Evolutionary conservation across 2,329 filamentous ascomycete genomes (phyloP), one percentile per base, ranked within the genome.

Genomic region (Ophiostoma ips): DNA sequence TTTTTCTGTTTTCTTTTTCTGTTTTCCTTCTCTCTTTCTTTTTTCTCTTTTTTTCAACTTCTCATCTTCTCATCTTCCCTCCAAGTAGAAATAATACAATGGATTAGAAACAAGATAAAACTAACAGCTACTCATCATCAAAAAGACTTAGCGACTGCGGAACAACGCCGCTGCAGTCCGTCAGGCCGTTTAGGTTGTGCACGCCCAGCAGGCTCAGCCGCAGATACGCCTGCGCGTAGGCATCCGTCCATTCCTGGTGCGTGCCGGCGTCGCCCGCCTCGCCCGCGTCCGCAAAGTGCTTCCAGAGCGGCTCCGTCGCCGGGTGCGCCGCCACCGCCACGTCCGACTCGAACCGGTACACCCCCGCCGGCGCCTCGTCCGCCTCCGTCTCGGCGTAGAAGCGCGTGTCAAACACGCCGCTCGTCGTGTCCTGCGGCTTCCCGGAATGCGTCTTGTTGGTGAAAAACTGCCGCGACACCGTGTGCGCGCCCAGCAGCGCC

Each of bases 181-280:
- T 72, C 40, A 78, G 61, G 19, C 64, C 60, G 59, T 77, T 77
- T 60, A 78, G 71, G 57, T 76, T 76, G 57, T 72, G 67, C 13
- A 77, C 73, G 3, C 75, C 75, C 11, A 79, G 67, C 3, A 78
- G 62, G 30, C 69, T 73, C 35, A 79, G 63, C n/a, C 74, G 71
- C 36, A 75, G 65, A 55, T 77, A 78, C 18, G 71, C 73, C 33
- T 65, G 63, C 1, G 73, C 67, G 50, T 74, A 78, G 43, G 71
- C 72, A 54, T 61, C 37, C 5, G 48, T 50, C 51, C 70, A 72
- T 30, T 61, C 56, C 3, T 51, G 50, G 50, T 72, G 68, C 0
- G 63, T 63, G 5, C 28, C 34, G 34, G 33, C 33, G 2, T 28
- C 15, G 34, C 35, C 33, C n/a, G 31, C 46, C 12, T 31, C 50